Base-by-base conservation (phyloP, 2,329 filamentous ascomycete species). In the Diplodia scrobiculata region DNA sequence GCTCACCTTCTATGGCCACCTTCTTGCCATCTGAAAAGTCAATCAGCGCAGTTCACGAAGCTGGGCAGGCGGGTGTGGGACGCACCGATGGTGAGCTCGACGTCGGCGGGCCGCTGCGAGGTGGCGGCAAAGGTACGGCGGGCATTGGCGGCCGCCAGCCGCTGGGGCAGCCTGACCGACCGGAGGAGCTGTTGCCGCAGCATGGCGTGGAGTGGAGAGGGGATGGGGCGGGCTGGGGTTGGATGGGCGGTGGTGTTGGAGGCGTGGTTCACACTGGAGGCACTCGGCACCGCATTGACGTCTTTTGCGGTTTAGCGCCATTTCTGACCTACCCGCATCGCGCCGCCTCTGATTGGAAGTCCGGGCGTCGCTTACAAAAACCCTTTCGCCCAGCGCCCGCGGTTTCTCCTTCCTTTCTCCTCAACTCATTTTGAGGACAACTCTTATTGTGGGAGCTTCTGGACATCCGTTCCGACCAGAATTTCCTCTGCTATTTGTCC, bases 1-100 rank as follows among this genome's bases (percentile, higher is more conserved):
- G 52, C 41, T 58, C 34, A 96, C 92, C 92, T 91, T 97, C 92
- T 79, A 99, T 92, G 69, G 92, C 97, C 66, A 99, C 90, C 82
- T 97, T 96, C 85, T 97, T 97, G 78, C 94, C 95, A 87, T 99
- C 94, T 93, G 77, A 72, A 69, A 69, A 70, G 51, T 60, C 50
- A 36, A 68, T 55, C 63, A 62, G 67, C 68, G 67, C 69, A 65
- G 68, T 27, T 54, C 32, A 48, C 36, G 55, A 69, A 60, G 66
- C 67, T 59, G 69, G 77, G 74, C 19, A 19, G 38, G 17, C 27
- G 45, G 7, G 58, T 13, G 45, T 36, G 45, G 74, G 72, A 81
- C 87, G 76, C 82, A 96, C 91, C 92, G 84, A 97, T 88, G 76
- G 94, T 99, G 80, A 99, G 87, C 86, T 97, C 92, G 76, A 99